Evolutionary conservation across 2,329 filamentous ascomycete genomes (phyloP).

Genomic region (Hypoxylon sp.): DNA sequence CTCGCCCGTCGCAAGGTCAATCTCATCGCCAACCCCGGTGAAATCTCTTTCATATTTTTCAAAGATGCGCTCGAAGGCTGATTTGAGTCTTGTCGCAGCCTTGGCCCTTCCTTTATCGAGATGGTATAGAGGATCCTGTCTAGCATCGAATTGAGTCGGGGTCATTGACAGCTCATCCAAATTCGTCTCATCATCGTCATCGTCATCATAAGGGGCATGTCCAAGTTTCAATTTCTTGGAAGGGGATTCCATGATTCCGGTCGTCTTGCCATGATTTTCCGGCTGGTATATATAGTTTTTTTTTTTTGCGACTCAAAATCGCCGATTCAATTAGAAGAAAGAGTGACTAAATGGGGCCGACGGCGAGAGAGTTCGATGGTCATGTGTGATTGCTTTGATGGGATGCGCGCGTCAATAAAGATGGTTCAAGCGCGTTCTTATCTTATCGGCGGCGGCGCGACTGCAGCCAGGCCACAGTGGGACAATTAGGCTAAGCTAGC

Average conservation of each 20-base stretch:
- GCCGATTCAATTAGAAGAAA: not conserved
- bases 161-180: conserved; percentile 65
- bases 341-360: not conserved
- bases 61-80: conserved; percentile 90
- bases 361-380: conserved; percentile 8
- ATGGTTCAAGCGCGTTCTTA: conserved; percentile 31
- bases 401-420: conserved; percentile 36
- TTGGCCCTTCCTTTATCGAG: conserved; percentile 74
- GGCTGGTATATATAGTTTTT: not conserved
- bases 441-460: conserved; percentile 24
- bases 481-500: not conserved
- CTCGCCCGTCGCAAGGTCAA: conserved; percentile 84
- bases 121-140: conserved; percentile 68
- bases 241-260: conserved; percentile 68
- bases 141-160: conserved; percentile 63
- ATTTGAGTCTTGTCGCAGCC: conserved; percentile 81
- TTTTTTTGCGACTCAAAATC: not conserved
- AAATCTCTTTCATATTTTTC: conserved; percentile 90
- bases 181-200: conserved; percentile 58
- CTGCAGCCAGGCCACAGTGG: not conserved
- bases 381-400: conserved; percentile 27
- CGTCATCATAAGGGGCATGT: conserved; percentile 55
- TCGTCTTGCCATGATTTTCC: conserved; percentile 26
- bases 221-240: conserved; percentile 73
- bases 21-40: conserved; percentile 86